phyloP scores from a whole-genome alignment of 2,329 filamentous ascomycete species.

The Rhytidhysteron rufulum region DNA sequence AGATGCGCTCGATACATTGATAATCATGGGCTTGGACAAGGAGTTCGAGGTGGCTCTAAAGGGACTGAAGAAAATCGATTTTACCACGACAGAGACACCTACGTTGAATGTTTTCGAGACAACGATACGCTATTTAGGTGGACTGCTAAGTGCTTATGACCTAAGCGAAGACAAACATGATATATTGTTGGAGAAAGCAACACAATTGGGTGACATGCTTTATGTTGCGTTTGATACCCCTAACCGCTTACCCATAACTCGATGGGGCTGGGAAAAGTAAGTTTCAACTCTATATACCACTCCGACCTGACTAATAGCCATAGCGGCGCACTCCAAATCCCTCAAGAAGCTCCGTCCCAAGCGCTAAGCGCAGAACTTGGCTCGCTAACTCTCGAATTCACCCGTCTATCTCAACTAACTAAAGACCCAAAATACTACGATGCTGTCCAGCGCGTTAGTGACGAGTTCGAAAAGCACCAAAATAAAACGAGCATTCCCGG shows the following conservation, averaged over 20 bases:
- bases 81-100: slow-evolving; percentile 38
- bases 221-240: slow-evolving; percentile 44
- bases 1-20: slow-evolving; percentile 59
- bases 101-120: slow-evolving; percentile 39
- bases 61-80: slow-evolving; percentile 53
- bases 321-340: slow-evolving; percentile 25
- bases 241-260: slow-evolving; percentile 37
- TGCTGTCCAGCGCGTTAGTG: slow-evolving; percentile 33
- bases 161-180: slow-evolving; percentile 31
- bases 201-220: slow-evolving; percentile 41
- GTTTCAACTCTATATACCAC: slow-evolving; percentile 7
- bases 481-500: slow-evolving; percentile 34
- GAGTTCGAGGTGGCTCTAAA: slow-evolving; percentile 55
- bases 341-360: slow-evolving; percentile 26
- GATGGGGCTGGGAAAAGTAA: slow-evolving; percentile 37
- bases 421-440: slow-evolving; percentile 37
- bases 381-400: slow-evolving; percentile 37
- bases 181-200: slow-evolving; percentile 36
- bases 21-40: slow-evolving; percentile 57
- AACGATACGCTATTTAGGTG: slow-evolving; percentile 38
- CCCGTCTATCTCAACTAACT: slow-evolving; percentile 36
- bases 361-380: slow-evolving; percentile 35
- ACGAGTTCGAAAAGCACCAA: slow-evolving; percentile 31
- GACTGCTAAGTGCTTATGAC: slow-evolving; percentile 36
- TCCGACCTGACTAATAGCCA: not conserved